These are phyloP conservation scores for Sutorius eximius DNA, from an alignment of 1,284 basidiomycete species.

Conservation along the genomic window DNA sequence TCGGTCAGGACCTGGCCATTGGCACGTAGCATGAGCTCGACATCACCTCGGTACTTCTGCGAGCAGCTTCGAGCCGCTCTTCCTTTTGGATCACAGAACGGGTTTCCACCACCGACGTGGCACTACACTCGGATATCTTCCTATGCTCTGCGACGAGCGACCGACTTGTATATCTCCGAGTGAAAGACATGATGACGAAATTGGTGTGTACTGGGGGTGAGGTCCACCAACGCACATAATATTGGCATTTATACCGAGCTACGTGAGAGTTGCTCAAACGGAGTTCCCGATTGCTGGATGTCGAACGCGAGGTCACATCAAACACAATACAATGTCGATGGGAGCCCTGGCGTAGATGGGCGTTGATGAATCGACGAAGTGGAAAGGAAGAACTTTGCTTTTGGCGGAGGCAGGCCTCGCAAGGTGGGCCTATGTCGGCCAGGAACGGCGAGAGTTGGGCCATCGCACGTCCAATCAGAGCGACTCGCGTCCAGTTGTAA, in stretches of 20 bases:
- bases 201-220: not conserved
- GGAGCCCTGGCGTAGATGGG: not conserved
- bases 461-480: not conserved
- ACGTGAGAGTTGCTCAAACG: not conserved
- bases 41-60: slow-evolving; percentile 25
- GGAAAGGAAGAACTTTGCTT: slow-evolving; percentile 3
- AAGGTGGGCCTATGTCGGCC: not conserved
- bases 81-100: slow-evolving; percentile 26
- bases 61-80: slow-evolving; percentile 31
- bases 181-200: slow-evolving; percentile 15
- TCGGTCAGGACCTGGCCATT: slow-evolving; percentile 30
- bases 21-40: not conserved
- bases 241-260: slow-evolving; percentile 19
- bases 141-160: slow-evolving; percentile 11
- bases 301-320: slow-evolving; percentile 2
- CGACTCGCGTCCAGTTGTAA: slow-evolving; percentile 1
- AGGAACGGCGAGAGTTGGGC: not conserved
- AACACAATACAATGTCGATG: slow-evolving; percentile 23
- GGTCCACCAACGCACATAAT: not conserved
- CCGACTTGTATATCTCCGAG: slow-evolving; percentile 9
- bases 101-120: slow-evolving; percentile 14
- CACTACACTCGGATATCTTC: slow-evolving; percentile 21
- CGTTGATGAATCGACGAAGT: slow-evolving; percentile 8
- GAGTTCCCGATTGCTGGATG: not conserved
- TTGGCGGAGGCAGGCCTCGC: not conserved